phyloP scores from a whole-genome alignment of 352 stramenopile species.

The Phytophthora uliginosa region DNA sequence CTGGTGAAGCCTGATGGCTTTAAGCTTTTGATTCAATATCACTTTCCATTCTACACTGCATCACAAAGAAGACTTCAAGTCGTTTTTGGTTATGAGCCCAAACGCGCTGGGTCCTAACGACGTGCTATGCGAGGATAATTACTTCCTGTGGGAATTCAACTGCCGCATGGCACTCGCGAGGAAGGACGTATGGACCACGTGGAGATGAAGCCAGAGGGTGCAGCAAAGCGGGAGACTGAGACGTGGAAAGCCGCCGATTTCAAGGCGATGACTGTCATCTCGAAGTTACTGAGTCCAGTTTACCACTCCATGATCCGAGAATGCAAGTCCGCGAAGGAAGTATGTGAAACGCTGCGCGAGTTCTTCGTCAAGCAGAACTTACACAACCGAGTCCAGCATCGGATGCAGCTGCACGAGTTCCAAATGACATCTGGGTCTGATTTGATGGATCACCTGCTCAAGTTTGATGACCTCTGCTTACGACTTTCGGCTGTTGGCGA shows the following conservation, averaged over 20 bases:
- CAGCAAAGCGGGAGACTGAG: neutral
- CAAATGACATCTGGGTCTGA: neutral
- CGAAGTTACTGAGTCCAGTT: neutral
- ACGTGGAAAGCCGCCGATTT: conserved; percentile 1
- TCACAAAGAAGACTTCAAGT: neutral
- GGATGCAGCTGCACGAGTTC: neutral
- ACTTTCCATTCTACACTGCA: neutral
- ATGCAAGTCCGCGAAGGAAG: neutral
- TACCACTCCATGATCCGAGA: neutral
- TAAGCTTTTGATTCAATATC: neutral
- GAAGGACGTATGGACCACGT: neutral
- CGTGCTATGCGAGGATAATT: neutral
- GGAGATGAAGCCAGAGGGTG: neutral
- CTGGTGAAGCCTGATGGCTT: neutral
- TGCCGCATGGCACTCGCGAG: neutral
- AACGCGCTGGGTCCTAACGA: neutral
- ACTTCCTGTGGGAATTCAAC: neutral
- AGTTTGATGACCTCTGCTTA: too few relatives aligned
- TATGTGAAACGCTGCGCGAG: neutral
- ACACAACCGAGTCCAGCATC: neutral
- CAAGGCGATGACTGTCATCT: neutral
- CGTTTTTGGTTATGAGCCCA: conserved; percentile 1
- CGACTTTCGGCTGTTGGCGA: too few relatives aligned
- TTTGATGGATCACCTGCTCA: too few relatives aligned
- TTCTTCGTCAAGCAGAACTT: neutral